Conservation (phyloP, 441 rosid species). For the Corymbia citriodora region DNA sequence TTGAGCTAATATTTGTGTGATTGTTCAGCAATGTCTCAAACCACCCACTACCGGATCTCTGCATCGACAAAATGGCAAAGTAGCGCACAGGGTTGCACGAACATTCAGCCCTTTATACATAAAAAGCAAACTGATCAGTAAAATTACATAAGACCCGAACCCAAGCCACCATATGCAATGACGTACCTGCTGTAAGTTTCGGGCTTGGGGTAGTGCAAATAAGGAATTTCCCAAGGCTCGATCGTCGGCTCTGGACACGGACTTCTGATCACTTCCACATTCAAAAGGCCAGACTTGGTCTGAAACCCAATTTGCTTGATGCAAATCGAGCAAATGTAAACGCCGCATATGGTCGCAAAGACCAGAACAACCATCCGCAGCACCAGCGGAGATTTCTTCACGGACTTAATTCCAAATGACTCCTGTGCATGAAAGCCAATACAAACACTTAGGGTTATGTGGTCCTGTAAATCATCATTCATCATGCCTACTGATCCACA, state of each 20-base stretch:
- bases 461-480: background rate
- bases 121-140: slow-evolving; percentile 13
- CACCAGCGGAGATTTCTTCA: slow-evolving; percentile 59
- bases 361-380: slow-evolving; percentile 59
- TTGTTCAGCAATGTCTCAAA: slow-evolving; percentile 90
- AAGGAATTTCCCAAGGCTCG: slow-evolving; percentile 93
- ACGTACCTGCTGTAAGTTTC: slow-evolving; percentile 68
- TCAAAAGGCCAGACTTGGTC: slow-evolving; percentile 31
- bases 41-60: slow-evolving; percentile 99
- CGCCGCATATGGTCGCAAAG: slow-evolving; percentile 61
- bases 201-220: slow-evolving; percentile 80
- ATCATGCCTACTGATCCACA: background rate
- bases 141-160: slow-evolving; percentile 4
- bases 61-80: slow-evolving; percentile 96
- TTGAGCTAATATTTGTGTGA: slow-evolving; percentile 93
- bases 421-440: slow-evolving; percentile 32
- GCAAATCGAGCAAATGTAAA: slow-evolving; percentile 64
- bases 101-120: slow-evolving; percentile 69
- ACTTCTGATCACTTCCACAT: slow-evolving; percentile 35
- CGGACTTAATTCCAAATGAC: slow-evolving; percentile 42
- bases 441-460: background rate
- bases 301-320: slow-evolving; percentile 46
- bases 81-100: slow-evolving; percentile 85
- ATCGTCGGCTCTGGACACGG: slow-evolving; percentile 71
- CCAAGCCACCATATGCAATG: background rate